phyloP scores from a whole-genome alignment of 306 rosid species.

The Vachellia collinsii region DNA sequence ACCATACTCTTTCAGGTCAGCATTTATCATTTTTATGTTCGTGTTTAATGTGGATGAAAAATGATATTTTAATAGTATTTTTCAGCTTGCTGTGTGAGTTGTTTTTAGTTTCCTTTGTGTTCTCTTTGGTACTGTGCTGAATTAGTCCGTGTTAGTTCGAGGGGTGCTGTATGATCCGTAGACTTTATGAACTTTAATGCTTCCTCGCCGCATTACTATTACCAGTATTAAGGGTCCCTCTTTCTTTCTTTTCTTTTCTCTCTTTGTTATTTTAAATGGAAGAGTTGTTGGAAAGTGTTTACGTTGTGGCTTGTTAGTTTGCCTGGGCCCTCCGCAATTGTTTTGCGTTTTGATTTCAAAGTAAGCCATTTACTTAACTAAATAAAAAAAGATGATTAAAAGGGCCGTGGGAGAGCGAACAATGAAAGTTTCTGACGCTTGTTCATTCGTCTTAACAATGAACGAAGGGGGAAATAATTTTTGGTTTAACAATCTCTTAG shows the following conservation, averaged over 20 bases:
- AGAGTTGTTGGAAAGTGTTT: neutral
- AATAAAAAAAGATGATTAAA: neutral
- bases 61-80: neutral
- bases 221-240: neutral
- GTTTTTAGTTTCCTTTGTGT: neutral
- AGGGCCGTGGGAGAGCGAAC: neutral
- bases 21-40: neutral
- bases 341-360: neutral
- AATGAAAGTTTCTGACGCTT: neutral
- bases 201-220: neutral
- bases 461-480: neutral
- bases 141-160: neutral
- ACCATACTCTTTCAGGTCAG: slow-evolving; percentile 94
- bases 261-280: neutral
- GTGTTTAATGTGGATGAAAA: neutral
- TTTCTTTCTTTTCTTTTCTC: neutral
- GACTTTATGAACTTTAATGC: neutral
- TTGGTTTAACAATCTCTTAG: neutral
- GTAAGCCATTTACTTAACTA: neutral
- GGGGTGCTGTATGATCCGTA: neutral
- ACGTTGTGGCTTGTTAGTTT: neutral
- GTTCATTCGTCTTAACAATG: neutral
- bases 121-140: neutral
- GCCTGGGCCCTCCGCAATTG: neutral
- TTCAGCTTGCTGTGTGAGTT: slow-evolving; percentile 43